Base-by-base conservation (phyloP, 2,329 filamentous ascomycete genomes). In the Penicillium psychrosexuale region DNA sequence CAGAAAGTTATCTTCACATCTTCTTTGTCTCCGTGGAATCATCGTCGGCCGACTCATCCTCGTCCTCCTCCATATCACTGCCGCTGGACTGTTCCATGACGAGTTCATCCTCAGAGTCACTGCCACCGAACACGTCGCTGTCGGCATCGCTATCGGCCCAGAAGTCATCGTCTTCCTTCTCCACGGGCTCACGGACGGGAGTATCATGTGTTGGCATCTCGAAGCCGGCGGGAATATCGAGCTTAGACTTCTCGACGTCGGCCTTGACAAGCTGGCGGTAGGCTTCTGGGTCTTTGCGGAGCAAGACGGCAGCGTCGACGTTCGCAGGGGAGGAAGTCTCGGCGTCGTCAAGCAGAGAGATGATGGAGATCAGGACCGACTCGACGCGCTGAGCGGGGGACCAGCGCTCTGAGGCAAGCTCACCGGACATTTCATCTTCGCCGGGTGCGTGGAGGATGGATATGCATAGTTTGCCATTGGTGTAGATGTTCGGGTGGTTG, bases 261-360 rank as follows among this genome's bases (percentile, higher is more conserved):
- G 84, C 82, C 59, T 77, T 80, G 2, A 93, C 90, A 64, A 81
- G 82, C 40, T 78, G 75, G 67, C 90, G 85, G 79, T 96, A 99
- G 31, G 79, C 73, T 1, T 79, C 77, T 0, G 85, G 84, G 31
- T 87, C 75, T 64, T 92, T 90, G 57, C 93, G 86, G 67, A 95
- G 87, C 78, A 91, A 83, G 24, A 97, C 88, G 54, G 90, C 85
- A 2, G 94, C 93, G 64, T 97, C 93, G 52, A 97, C 92, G 71
- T 97, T 97, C 60, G 93, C 94, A 0, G 94, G 91, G 0, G 91
- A 96, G 64, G 86, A 91, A 66, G 95, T 90, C 74, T 99, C 93
- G 13, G 93, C 91, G 66, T 96, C 91, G 71, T 97, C 94, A 52
- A 99, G 85, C 2, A 99, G 84, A 6, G 94, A 88, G 8, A 97